Evolutionary conservation across 176 grass and related monocot species (phyloP).

Genomic region (Urochloa ruziziensis): DNA sequence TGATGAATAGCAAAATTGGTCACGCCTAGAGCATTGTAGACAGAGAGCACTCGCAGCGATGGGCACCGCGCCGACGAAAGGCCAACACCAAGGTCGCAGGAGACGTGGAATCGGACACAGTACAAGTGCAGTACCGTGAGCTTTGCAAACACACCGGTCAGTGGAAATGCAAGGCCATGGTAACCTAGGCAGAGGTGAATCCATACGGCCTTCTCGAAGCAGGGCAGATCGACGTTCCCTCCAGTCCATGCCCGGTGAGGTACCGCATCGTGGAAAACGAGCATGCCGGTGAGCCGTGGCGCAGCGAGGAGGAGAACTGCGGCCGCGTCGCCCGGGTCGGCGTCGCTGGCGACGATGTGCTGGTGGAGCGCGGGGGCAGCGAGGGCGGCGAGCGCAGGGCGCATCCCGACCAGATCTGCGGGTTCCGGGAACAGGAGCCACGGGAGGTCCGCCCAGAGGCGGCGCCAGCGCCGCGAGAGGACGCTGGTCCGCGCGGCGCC

Average conservation of each 20-base stretch:
- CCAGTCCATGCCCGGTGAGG: too few species aligned
- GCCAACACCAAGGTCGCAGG: background rate
- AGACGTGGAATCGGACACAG: background rate
- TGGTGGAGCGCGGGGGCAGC: background rate
- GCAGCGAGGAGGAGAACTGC: background rate
- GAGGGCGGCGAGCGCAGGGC: background rate
- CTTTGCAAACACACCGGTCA: background rate
- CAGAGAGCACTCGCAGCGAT: background rate
- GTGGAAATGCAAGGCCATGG: background rate
- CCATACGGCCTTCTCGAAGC: background rate
- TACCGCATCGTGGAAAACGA: background rate
- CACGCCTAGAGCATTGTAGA: background rate
- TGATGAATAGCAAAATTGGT: background rate
- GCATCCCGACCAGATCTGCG: background rate
- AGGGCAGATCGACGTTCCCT: background rate
- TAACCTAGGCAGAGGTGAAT: background rate
- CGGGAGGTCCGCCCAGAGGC: background rate
- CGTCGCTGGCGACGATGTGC: background rate
- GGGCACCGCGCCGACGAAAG: background rate
- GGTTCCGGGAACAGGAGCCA: background rate
- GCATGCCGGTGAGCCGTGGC: background rate
- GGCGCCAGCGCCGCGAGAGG: background rate
- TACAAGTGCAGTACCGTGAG: background rate
- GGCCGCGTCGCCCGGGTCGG: background rate
- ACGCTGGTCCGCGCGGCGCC: background rate